These are phyloP conservation scores for Capronia epimyces DNA, from an alignment of 2,329 filamentous ascomycete genomes.

Conservation along the genomic window DNA sequence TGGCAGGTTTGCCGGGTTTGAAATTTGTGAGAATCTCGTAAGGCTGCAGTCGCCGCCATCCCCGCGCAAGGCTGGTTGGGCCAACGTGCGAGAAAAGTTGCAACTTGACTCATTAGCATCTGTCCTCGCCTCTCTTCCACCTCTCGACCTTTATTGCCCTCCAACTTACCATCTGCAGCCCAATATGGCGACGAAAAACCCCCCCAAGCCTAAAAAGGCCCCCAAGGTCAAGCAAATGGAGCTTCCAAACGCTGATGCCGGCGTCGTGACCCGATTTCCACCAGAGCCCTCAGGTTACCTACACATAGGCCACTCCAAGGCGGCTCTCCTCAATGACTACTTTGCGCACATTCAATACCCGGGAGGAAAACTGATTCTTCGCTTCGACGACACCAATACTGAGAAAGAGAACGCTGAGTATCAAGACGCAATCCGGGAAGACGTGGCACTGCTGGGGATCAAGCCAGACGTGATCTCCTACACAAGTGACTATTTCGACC, in stretches of 20 bases:
- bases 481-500: slow-evolving; percentile 92
- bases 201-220: slow-evolving; percentile 27
- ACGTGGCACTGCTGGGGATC: slow-evolving; percentile 85
- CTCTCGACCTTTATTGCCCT: not conserved
- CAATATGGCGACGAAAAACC: slow-evolving; percentile 20
- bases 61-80: slow-evolving; percentile 11
- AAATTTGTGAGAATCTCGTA: slow-evolving; percentile 1
- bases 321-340: slow-evolving; percentile 33
- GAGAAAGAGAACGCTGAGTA: slow-evolving; percentile 96
- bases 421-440: slow-evolving; percentile 87
- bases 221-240: slow-evolving; percentile 32
- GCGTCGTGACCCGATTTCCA: slow-evolving; percentile 35
- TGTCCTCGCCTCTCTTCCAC: not conserved
- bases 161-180: not conserved
- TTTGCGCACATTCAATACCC: slow-evolving; percentile 32
- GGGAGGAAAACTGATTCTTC: slow-evolving; percentile 73
- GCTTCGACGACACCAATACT: slow-evolving; percentile 97
- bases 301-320: slow-evolving; percentile 35
- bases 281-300: slow-evolving; percentile 37
- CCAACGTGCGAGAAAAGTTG: slow-evolving; percentile 11
- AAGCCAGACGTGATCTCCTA: slow-evolving; percentile 80
- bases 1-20: slow-evolving; percentile 14
- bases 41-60: slow-evolving; percentile 6
- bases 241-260: slow-evolving; percentile 30
- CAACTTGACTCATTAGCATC: slow-evolving; percentile 8